Evolutionary conservation across 495 filamentous ascomycete genomes (phyloP).

Genomic region (Aspergillus heteromorphus): DNA sequence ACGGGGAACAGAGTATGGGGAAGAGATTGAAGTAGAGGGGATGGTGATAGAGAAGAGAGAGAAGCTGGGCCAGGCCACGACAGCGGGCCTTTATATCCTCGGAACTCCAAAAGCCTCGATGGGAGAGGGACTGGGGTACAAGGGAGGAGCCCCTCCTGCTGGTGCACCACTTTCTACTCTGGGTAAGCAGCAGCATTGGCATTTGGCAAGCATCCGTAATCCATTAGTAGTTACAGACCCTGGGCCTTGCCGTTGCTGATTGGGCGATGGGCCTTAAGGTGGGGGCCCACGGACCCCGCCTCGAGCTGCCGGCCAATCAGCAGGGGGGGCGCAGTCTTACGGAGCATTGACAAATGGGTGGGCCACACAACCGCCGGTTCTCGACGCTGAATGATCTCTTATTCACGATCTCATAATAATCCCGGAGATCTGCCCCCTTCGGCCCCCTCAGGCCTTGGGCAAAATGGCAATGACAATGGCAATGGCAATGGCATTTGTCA

Average conservation of each 20-base stretch:
- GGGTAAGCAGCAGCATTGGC: neutral
- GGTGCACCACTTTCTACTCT: neutral
- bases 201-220: conserved; percentile 26
- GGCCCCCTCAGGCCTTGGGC: no score
- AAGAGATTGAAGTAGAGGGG: neutral
- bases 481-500: no score
- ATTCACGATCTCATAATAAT: conserved; percentile 1
- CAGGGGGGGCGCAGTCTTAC: conserved; percentile 31
- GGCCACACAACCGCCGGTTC: neutral
- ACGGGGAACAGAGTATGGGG: neutral
- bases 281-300: neutral
- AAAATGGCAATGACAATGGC: no score
- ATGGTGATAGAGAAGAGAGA: neutral
- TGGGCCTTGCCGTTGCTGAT: neutral
- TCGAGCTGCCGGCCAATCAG: conserved; percentile 1
- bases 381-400: conserved; percentile 1
- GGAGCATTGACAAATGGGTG: conserved; percentile 34
- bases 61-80: neutral
- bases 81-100: neutral
- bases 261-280: neutral
- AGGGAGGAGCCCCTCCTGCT: neutral
- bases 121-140: neutral
- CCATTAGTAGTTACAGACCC: conserved; percentile 29
- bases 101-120: no score
- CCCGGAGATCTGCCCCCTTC: no score